Conservation (phyloP, 2,329 filamentous ascomycete genomes). For the Epichloe hybrida region DNA sequence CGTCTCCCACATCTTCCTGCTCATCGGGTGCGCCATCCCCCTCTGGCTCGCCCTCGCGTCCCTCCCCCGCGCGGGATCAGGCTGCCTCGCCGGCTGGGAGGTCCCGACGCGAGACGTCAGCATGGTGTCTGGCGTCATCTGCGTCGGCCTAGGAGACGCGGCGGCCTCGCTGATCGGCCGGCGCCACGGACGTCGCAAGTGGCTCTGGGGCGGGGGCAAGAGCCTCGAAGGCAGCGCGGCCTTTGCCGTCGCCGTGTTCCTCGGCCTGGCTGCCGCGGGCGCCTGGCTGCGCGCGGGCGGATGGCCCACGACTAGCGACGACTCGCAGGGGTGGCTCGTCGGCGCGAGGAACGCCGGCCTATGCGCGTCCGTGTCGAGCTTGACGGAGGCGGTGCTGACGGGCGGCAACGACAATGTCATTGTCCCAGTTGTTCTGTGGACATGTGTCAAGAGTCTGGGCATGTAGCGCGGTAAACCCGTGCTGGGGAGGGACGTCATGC, state of each 20-base stretch:
- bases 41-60: conserved; percentile 78
- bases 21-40: conserved; percentile 89
- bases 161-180: conserved; percentile 83
- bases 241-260: conserved; percentile 66
- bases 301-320: conserved; percentile 43
- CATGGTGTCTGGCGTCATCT: conserved; percentile 86
- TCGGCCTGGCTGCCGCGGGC: conserved; percentile 57
- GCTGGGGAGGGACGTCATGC: no score
- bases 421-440: conserved; percentile 85
- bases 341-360: conserved; percentile 52
- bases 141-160: conserved; percentile 89
- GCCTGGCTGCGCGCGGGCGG: conserved; percentile 64
- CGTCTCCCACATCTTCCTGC: conserved; percentile 87
- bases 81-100: conserved; percentile 60
- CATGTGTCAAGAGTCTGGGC: conserved; percentile 68
- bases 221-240: conserved; percentile 78
- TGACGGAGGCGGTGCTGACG: conserved; percentile 89
- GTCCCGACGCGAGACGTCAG: conserved; percentile 60
- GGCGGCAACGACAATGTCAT: conserved; percentile 98
- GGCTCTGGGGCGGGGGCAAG: conserved; percentile 95
- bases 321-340: conserved; percentile 23
- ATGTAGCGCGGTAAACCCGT: conserved; percentile 23
- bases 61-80: conserved; percentile 42
- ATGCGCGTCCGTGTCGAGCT: conserved; percentile 68
- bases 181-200: conserved; percentile 75